A percentile compares a stretch with the other conserved stretches of the same genome.
These are phyloP conservation scores for Circinella minor DNA, from an alignment of 371 early-diverging fungal genomes.

Conservation along the genomic window DNA sequence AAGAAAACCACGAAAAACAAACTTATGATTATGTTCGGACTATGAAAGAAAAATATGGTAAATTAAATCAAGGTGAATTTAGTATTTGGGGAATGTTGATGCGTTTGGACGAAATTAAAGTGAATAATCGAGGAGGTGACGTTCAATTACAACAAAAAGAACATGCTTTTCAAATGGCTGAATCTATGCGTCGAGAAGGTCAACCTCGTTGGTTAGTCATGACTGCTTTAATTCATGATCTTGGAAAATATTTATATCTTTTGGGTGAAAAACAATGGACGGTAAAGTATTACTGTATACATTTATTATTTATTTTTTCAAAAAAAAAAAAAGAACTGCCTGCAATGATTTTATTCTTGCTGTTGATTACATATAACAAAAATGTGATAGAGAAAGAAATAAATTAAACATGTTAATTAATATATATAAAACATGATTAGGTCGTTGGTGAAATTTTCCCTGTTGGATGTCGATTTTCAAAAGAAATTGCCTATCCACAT, in stretches of 20 bases:
- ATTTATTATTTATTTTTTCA: too few relatives aligned
- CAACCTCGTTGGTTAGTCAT: conserved; percentile 62
- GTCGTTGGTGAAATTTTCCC: conserved; percentile 32
- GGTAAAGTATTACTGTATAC: conserved; percentile 24
- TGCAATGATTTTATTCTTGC: too few relatives aligned
- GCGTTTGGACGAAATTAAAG: conserved; percentile 57
- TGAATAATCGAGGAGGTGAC: conserved; percentile 31
- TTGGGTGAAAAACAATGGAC: conserved; percentile 62
- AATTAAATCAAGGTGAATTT: conserved; percentile 39
- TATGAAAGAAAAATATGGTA: conserved; percentile 33
- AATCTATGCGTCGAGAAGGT: conserved; percentile 55
- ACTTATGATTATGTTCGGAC: conserved; percentile 39
- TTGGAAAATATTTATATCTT: conserved; percentile 60
- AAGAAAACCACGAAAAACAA: conserved; percentile 51
- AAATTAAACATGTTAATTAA: too few relatives aligned
- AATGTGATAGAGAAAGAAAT: too few relatives aligned
- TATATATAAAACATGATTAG: neutral
- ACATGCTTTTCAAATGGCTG: conserved; percentile 65
- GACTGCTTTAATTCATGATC: conserved; percentile 62
- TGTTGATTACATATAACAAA: too few relatives aligned
- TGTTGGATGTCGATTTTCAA: conserved; percentile 23
- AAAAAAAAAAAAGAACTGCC: too few relatives aligned
- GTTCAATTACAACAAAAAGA: conserved; percentile 49
- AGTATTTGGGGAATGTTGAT: conserved; percentile 61
- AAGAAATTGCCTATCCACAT: conserved; percentile 49